These are phyloP conservation scores for Coemansia sp. DNA, from an alignment of 192 early-diverging fungal genomes.

Conservation along the genomic window DNA sequence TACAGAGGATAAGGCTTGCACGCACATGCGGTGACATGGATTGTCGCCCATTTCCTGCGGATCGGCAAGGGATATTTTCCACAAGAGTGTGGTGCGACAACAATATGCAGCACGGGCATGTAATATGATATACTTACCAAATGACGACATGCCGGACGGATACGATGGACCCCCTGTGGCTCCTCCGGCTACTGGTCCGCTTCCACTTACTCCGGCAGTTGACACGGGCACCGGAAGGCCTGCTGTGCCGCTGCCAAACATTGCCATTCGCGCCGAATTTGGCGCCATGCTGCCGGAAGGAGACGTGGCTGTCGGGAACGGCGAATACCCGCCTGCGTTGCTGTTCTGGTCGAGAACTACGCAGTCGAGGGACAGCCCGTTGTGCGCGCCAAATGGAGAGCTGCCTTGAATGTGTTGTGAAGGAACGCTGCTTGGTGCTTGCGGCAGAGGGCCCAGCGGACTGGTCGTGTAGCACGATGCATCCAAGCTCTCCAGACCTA, in stretches of 20 bases:
- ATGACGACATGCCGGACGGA: conserved; percentile 12
- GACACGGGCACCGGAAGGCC: conserved; percentile 1
- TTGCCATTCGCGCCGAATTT: conserved; percentile 1
- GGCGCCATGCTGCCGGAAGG: neutral
- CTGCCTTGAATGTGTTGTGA: neutral
- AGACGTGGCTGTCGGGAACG: conserved; percentile 13
- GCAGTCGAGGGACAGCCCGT: neutral
- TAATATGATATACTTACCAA: conserved; percentile 32
- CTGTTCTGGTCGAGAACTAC: conserved; percentile 2
- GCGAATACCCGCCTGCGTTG: conserved; percentile 18
- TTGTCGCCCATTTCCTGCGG: no score
- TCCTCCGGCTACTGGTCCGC: no score
- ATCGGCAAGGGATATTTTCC: no score
- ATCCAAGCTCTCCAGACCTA: no score
- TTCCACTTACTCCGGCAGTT: no score
- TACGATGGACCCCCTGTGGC: conserved; percentile 3
- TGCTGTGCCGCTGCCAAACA: conserved; percentile 10
- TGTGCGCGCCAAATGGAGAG: neutral
- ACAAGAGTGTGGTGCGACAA: no score
- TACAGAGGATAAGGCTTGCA: no score
- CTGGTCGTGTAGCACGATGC: neutral
- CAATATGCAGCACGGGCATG: neutral
- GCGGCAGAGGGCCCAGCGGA: neutral
- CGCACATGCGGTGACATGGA: no score
- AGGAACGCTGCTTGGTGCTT: neutral